phyloP scores from a whole-genome alignment of 164 flowering plant genomes.

The Vitis rotundifolia region DNA sequence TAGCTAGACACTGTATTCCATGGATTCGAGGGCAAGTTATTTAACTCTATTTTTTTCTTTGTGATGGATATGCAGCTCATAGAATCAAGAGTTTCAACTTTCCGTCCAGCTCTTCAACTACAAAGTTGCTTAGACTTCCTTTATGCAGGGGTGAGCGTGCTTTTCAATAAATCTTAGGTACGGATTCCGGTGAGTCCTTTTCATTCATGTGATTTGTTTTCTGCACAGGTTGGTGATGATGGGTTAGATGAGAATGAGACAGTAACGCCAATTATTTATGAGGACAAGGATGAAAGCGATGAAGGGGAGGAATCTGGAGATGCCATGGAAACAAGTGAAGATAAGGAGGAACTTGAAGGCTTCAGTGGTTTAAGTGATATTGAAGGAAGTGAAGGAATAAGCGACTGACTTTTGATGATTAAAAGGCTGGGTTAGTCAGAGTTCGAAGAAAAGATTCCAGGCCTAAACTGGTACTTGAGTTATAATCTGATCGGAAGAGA shows the following conservation, averaged over 20 bases:
- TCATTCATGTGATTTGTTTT: neutral
- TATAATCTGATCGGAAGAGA: neutral
- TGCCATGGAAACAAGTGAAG: slow-evolving; percentile 67
- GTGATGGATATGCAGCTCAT: slow-evolving; percentile 53
- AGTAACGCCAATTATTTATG: slow-evolving; percentile 48
- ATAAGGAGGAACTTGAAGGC: slow-evolving; percentile 20
- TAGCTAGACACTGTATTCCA: too few relatives aligned
- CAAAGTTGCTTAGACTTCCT: slow-evolving; percentile 66
- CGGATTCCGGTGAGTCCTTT: too few relatives aligned
- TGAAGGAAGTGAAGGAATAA: slow-evolving; percentile 51
- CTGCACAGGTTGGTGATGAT: slow-evolving; percentile 56
- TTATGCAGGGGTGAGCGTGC: slow-evolving; percentile 55
- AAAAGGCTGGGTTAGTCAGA: slow-evolving; percentile 42
- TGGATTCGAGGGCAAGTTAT: neutral
- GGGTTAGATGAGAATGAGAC: slow-evolving; percentile 40
- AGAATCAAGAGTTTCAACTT: slow-evolving; percentile 80
- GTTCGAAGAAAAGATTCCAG: neutral
- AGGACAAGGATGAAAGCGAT: slow-evolving; percentile 66
- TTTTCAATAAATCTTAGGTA: neutral
- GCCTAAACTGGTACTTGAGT: neutral
- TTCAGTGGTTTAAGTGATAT: slow-evolving; percentile 42
- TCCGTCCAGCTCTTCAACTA: slow-evolving; percentile 59
- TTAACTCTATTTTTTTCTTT: neutral
- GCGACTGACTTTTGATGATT: slow-evolving; percentile 31
- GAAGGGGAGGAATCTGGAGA: slow-evolving; percentile 61